Evolutionary conservation across 2,329 filamentous ascomycete species (phyloP), one percentile per base, ranked within the genome.

Genomic region (Colletotrichum horii): DNA sequence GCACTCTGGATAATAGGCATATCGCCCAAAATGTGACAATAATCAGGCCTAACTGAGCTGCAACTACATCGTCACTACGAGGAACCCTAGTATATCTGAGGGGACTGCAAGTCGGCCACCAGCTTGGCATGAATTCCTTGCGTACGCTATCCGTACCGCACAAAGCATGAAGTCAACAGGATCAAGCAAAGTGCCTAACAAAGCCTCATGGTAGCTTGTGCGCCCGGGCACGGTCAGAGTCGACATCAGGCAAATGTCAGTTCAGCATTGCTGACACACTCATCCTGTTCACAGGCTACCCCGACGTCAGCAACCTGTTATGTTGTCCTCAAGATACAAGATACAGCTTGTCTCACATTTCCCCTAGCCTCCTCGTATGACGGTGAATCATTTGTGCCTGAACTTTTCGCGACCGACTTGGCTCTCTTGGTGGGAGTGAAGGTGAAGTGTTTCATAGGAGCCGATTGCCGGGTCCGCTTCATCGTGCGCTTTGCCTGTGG

Each of bases 111-210:
- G 12, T n/a, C 9, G 38, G 9, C 38, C 19, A 43, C 3, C 9
- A n/a, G 4, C 2, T 43, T n/a, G 38, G 38, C 19, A 43, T 43
- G 2, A 43, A 12, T 4, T 43, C n/a, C 5, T 12, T 43, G 38
- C 16, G 38, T 43, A 43, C 0, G 11, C 4, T 11, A n/a, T n/a
- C 16, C 8, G n/a, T 11, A 38, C 4, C 4, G 36, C 36, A 43
- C 8, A 11, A 8, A 11, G 8, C 4, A n/a, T 43, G 0, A 12
- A n/a, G 3, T n/a, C 4, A 9, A 19, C 3, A 43, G 19, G 4
- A 12, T 43, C 38, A 43, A n/a, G 19, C 38, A 1, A 9, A 43
- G 38, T 43, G 5, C 38, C 36, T 16, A 19, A 16, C 38, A 7
- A n/a, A 43, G n/a, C 0, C 4, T 43, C 19, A 43, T 43, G 9